Percentiles rank a stretch among this genome's conserved stretches.
phyloP scores from a whole-genome alignment of 306 rosid genomes.

The Fragaria vesca region DNA sequence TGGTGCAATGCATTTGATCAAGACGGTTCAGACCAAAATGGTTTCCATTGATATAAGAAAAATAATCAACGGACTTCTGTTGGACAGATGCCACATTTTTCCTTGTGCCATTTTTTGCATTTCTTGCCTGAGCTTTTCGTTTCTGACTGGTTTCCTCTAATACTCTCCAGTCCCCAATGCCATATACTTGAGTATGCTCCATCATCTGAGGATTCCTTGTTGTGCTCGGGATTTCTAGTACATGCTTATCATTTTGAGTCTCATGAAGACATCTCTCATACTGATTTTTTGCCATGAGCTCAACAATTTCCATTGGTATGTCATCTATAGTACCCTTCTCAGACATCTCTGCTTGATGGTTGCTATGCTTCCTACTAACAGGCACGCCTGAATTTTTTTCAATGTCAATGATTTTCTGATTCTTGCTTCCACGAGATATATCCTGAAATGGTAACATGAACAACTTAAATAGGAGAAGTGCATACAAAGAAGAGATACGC shows the following conservation, averaged over 20 bases:
- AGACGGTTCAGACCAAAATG: slow-evolving; percentile 34
- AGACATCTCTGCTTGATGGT: slow-evolving; percentile 43
- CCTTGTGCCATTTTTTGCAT: slow-evolving; percentile 40
- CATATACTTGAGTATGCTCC: slow-evolving; percentile 32
- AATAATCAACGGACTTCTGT: slow-evolving; percentile 48
- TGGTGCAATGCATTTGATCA: slow-evolving; percentile 43
- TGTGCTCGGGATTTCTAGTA: slow-evolving; percentile 37
- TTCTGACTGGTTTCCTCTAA: slow-evolving; percentile 41
- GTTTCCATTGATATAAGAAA: slow-evolving; percentile 42
- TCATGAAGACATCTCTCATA: slow-evolving; percentile 76
- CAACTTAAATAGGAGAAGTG: slow-evolving; percentile 6
- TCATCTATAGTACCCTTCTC: slow-evolving; percentile 69
- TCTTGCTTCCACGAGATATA: slow-evolving; percentile 41
- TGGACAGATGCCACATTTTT: slow-evolving; percentile 50
- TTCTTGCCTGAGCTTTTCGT: slow-evolving; percentile 45
- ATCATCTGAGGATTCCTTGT: slow-evolving; percentile 45
- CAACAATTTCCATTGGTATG: slow-evolving; percentile 93
- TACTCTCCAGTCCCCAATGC: slow-evolving; percentile 41
- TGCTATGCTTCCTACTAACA: slow-evolving; percentile 36
- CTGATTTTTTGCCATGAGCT: slow-evolving; percentile 85
- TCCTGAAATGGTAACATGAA: slow-evolving; percentile 51
- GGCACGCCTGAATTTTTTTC: slow-evolving; percentile 36
- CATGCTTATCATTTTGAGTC: slow-evolving; percentile 38
- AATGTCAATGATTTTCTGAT: slow-evolving; percentile 40
- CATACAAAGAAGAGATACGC: background rate